Conservation (phyloP, 2,329 filamentous ascomycete species). For the Metarhizium robertsii region DNA sequence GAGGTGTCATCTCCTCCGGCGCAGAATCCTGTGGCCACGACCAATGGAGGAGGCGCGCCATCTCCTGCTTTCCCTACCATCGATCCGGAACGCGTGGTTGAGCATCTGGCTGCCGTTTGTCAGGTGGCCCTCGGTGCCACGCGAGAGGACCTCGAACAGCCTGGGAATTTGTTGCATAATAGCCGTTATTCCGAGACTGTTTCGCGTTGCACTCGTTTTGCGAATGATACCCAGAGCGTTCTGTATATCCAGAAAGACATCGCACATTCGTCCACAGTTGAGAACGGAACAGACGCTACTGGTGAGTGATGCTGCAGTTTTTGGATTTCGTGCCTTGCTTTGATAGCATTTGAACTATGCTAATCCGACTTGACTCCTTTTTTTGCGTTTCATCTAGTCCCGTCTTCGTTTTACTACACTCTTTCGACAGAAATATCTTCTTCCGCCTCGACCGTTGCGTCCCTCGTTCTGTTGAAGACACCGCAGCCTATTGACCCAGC, state of each 20-base stretch:
- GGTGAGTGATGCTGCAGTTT: slow-evolving; percentile 24
- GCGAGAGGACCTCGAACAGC: slow-evolving; percentile 67
- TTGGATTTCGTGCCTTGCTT: background rate
- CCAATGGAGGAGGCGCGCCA: slow-evolving; percentile 25
- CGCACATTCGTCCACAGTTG: slow-evolving; percentile 40
- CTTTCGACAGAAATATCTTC: slow-evolving; percentile 76
- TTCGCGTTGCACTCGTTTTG: slow-evolving; percentile 81
- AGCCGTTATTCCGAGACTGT: slow-evolving; percentile 67
- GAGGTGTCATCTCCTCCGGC: slow-evolving; percentile 40
- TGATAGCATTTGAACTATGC: background rate
- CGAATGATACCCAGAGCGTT: slow-evolving; percentile 75
- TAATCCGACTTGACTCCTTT: slow-evolving; percentile 4
- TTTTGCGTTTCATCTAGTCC: slow-evolving; percentile 20
- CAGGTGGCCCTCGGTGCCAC: slow-evolving; percentile 66
- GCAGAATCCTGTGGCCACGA: slow-evolving; percentile 34
- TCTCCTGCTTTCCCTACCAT: slow-evolving; percentile 42
- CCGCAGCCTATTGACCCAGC: slow-evolving; percentile 78
- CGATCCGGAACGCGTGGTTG: slow-evolving; percentile 60
- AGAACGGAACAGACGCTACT: slow-evolving; percentile 37
- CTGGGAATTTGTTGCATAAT: slow-evolving; percentile 75
- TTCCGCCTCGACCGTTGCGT: slow-evolving; percentile 70
- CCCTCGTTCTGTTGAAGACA: slow-evolving; percentile 82
- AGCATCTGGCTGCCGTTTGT: slow-evolving; percentile 63
- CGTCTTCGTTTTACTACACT: slow-evolving; percentile 61
- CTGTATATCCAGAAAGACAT: slow-evolving; percentile 87